phyloP scores from a whole-genome alignment of 352 stramenopile species.

The Phytophthora pinifolia region DNA sequence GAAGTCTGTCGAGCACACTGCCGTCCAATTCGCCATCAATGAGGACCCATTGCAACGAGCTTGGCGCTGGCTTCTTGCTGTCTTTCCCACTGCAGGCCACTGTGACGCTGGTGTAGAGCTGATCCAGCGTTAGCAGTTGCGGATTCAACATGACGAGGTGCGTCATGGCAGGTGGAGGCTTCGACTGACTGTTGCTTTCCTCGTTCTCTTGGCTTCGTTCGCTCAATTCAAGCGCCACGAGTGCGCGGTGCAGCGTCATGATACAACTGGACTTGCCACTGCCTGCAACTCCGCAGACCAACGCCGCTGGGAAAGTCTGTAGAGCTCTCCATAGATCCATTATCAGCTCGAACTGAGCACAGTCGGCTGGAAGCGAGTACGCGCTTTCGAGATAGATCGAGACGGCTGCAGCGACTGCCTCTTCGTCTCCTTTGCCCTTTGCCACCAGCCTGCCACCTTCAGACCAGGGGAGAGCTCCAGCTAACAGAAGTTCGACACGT shows the following conservation, averaged over 20 bases:
- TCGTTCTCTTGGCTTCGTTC: constrained; percentile 26
- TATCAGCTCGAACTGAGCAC: constrained; percentile 30
- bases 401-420: constrained; percentile 45
- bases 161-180: constrained; percentile 4
- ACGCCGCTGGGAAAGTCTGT: constrained; percentile 23
- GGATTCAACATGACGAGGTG: constrained; percentile 40
- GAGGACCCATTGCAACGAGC: constrained; percentile 29
- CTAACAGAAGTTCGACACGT: constrained; percentile 11
- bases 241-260: constrained; percentile 44
- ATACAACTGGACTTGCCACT: constrained; percentile 56
- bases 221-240: constrained; percentile 44
- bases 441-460: constrained; percentile 26
- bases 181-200: constrained; percentile 1
- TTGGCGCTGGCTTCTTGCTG: neutral
- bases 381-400: constrained; percentile 45
- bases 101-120: constrained; percentile 31
- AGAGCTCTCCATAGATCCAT: constrained; percentile 46
- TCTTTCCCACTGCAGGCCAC: constrained; percentile 5
- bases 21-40: constrained; percentile 33
- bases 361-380: constrained; percentile 7
- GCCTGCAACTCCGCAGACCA: constrained; percentile 42
- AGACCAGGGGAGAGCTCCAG: constrained; percentile 30
- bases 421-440: constrained; percentile 26
- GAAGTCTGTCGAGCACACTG: constrained; percentile 31
- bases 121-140: constrained; percentile 28